These are phyloP conservation scores for Allium fistulosum DNA, from an alignment of 106 monocot species.

Conservation along the genomic window DNA sequence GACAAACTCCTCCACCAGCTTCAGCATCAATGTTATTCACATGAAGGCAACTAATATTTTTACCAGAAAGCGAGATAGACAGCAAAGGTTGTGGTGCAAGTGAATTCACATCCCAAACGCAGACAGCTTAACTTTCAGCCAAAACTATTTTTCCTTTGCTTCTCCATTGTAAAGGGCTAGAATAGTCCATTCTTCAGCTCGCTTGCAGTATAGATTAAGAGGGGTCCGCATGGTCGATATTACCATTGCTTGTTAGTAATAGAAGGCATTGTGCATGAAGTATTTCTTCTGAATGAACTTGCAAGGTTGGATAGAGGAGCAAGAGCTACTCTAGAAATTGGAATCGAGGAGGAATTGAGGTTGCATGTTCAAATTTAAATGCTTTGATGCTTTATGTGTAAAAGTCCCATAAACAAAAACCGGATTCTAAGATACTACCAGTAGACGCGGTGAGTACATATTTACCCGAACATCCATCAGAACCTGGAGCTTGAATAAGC, in stretches of 20 bases:
- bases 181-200: constrained; percentile 62
- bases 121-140: constrained; percentile 58
- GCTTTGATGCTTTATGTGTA: constrained; percentile 60
- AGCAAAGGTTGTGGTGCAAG: constrained; percentile 65
- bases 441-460: constrained; percentile 89
- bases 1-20: constrained; percentile 83
- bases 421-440: constrained; percentile 60
- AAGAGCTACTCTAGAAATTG: constrained; percentile 31
- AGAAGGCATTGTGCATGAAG: constrained; percentile 14
- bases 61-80: constrained; percentile 43
- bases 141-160: constrained; percentile 83
- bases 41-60: constrained; percentile 63
- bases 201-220: constrained; percentile 50
- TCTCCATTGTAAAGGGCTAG: constrained; percentile 93
- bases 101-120: constrained; percentile 96
- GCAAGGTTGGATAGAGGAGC: constrained; percentile 19
- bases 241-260: constrained; percentile 52
- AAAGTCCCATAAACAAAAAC: constrained; percentile 94
- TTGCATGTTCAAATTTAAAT: constrained; percentile 43
- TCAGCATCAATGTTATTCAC: constrained; percentile 93
- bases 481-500: constrained; percentile 83
- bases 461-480: constrained; percentile 83
- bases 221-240: constrained; percentile 85
- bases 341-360: constrained; percentile 10
- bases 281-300: constrained; percentile 23